Conservation (phyloP, 2,329 filamentous ascomycete species). For the Didymella arachidicola region DNA sequence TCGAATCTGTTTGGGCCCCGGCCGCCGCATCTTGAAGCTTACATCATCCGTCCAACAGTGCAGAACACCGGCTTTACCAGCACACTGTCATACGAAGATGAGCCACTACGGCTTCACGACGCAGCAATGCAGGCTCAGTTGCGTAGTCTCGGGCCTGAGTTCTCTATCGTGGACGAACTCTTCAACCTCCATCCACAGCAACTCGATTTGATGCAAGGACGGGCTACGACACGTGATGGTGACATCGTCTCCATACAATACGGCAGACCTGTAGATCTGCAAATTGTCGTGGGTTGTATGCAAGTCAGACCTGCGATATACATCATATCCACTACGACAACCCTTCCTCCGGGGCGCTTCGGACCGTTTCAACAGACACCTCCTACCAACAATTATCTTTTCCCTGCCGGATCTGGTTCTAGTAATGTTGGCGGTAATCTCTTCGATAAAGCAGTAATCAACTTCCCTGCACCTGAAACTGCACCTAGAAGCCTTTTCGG, state of each 20-base stretch:
- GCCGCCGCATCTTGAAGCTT: constrained; percentile 9
- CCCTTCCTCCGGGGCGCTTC: not conserved
- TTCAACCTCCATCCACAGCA: constrained; percentile 25
- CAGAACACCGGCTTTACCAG: not conserved
- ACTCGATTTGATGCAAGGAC: constrained; percentile 24
- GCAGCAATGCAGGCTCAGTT: constrained; percentile 1
- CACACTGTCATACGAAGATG: not conserved
- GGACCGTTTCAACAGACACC: no score
- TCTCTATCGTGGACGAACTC: constrained; percentile 31
- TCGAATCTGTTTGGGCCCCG: not conserved
- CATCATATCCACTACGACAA: constrained; percentile 2
- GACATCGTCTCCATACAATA: constrained; percentile 25
- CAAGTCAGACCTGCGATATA: constrained; percentile 6
- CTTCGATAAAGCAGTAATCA: not conserved
- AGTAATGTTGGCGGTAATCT: not conserved
- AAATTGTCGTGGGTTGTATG: not conserved
- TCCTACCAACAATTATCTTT: not conserved
- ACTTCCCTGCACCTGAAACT: not conserved
- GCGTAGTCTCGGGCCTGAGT: not conserved
- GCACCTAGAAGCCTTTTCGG: not conserved
- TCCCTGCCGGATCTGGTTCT: not conserved
- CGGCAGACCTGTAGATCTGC: constrained; percentile 4
- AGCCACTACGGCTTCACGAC: not conserved
- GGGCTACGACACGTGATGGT: constrained; percentile 24
- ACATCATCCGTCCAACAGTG: not conserved